Base-by-base conservation (phyloP, 1,139 yeast genomes). In the Candida tropicalis region DNA sequence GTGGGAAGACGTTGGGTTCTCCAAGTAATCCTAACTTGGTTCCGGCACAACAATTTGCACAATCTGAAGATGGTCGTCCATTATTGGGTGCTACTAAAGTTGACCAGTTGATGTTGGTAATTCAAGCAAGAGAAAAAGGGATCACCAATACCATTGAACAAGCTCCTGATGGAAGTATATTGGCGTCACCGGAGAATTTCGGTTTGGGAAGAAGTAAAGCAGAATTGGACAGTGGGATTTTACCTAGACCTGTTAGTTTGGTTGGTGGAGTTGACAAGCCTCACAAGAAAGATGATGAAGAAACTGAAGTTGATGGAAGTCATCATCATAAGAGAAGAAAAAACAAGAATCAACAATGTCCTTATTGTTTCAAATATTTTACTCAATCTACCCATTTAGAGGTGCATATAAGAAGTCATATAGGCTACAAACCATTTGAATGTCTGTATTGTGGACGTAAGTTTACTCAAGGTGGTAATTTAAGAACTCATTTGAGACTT, bases 381-480 rank as follows among this genome's bases (percentile, higher is more conserved):
- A 82, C 89, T 0, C 93, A 86, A 57, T 71, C 86, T 0, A 86
- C 93, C 0, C 95, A 86, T 61, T 66, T 86, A 51, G 91, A 85
- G 53, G 93, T 86, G 6, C 95, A 86, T 58, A 78, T 85, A 12
- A 66, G 95, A 55, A 82, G 89, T 1, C 95, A 86, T 58, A 82
- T 84, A 55, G 93, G 93, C 1, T 76, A 77, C 47, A 85, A 85
- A 56, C 95, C 95, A 9, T 89, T 83, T 63, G 84, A 79, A 59
- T 91, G 98, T 62, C 71, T 74, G 6, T 87, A 73, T 58, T 91
- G 95, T 63, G 85, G 81, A 45, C 89, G 89, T 63, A 70, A 85
- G 45, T 91, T 91, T 57, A 87, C 95, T 0, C 98, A 91, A 61
- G 95, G 96, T 50, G 96, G 97, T 12, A 93, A 91, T 62, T 70